Conservation (phyloP, 1,284 basidiomycete genomes). For the Cutaneotrichosporon spelunceum region DNA sequence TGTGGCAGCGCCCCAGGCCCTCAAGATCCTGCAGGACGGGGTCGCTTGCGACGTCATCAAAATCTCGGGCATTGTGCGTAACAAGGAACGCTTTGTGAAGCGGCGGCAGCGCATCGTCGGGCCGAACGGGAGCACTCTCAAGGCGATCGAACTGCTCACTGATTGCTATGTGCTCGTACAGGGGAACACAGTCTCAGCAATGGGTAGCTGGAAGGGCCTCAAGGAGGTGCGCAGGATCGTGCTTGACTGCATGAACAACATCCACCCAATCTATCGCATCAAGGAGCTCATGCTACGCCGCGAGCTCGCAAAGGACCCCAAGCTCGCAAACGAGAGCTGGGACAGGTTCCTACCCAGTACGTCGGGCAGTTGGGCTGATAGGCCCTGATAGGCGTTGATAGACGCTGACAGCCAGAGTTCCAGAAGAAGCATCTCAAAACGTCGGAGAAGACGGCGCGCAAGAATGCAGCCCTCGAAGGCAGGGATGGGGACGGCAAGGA, state of each 20-base stretch:
- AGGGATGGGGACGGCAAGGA: constrained; percentile 23
- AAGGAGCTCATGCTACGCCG: constrained; percentile 99
- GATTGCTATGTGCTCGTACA: constrained; percentile 97
- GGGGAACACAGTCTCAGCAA: constrained; percentile 95
- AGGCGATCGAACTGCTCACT: constrained; percentile 97
- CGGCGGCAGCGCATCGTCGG: constrained; percentile 93
- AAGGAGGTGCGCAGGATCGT: constrained; percentile 95
- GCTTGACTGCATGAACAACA: constrained; percentile 98
- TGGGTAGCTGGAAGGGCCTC: constrained; percentile 91
- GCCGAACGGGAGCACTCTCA: constrained; percentile 92
- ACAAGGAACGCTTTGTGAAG: constrained; percentile 97
- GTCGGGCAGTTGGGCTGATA: constrained; percentile 37
- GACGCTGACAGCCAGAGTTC: constrained; percentile 59
- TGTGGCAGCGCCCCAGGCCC: constrained; percentile 73
- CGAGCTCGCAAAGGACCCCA: constrained; percentile 96
- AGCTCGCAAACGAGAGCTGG: constrained; percentile 91
- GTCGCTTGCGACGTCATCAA: constrained; percentile 97
- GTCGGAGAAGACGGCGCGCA: constrained; percentile 83
- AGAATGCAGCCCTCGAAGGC: constrained; percentile 61
- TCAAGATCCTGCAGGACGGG: constrained; percentile 86
- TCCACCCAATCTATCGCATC: constrained; percentile 98
- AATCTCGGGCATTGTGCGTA: constrained; percentile 88
- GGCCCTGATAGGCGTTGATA: not conserved
- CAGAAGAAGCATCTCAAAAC: constrained; percentile 86
- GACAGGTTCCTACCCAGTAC: constrained; percentile 85